Evolutionary conservation across 768 basidiomycete genomes (phyloP), one percentile per base, ranked within the genome.

Genomic region (Pisolithus sp.): DNA sequence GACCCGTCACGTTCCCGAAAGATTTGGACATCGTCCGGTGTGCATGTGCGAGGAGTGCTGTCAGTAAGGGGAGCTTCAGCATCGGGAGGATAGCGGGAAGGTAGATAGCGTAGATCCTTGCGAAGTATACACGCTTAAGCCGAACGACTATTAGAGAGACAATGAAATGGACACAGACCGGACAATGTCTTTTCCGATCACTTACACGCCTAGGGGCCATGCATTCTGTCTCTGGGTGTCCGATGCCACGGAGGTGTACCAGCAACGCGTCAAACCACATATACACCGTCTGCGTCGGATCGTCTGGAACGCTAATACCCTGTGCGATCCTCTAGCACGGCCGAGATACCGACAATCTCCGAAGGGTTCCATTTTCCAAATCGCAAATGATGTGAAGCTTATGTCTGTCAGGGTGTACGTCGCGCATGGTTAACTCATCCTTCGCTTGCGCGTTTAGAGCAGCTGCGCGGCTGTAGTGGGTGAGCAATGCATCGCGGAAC

Each of bases 1-100:
- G 93, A 59, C 93, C 85, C 0, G 83, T 88, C 23, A 92, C 90
- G 59, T 94, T 95, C 7, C 93, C 93, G 1, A 83, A 66, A 0
- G 84, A 86, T 62, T 94, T 94, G 3, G 87, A 89, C 93, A 95
- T 94, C 66, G 92, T 93, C 93, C 92, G 94, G 63, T 95, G 93
- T 0, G 89, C 86, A 61, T 95, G 82, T 4, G 79, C 70, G 48
- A 85, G 67, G 2, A 86, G 62, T 21, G 67, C 67, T 43, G 68
- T 68, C 1, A 80, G 76, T n/a, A 82, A 75, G 0, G 75, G 79
- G 1, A 82, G 73, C 43, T 70, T 75, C 26, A 91, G 77, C 0
- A 89, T 90, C 38, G 82, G 73, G 6, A 94, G 75, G 57, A 95
- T 83, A 0, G 89, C 90, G 0, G 93, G 93, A 54, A 93, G 82